Percentiles rank a stretch among this genome's conserved stretches.
Evolutionary conservation across 2,329 filamentous ascomycete species (phyloP).

Genomic region (Cryphonectria japonica): DNA sequence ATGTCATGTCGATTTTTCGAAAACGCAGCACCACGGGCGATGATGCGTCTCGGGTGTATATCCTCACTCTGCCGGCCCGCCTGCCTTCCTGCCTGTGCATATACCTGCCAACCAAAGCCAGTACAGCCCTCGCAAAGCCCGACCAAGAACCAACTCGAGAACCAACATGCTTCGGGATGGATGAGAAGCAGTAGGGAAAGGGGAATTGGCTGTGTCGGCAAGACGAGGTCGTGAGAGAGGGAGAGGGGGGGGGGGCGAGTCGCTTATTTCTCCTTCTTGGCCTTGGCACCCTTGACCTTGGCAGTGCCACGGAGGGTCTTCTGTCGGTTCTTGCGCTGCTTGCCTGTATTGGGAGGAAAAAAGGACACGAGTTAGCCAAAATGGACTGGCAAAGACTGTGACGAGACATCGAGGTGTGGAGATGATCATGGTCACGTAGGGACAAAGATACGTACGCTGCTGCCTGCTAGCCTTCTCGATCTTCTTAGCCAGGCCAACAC

Average conservation of each 20-base stretch:
- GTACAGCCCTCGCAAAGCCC: constrained; percentile 24
- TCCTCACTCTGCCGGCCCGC: constrained; percentile 19
- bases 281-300: constrained; percentile 94
- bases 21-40: constrained; percentile 19
- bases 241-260: constrained; percentile 36
- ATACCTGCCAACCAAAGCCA: constrained; percentile 25
- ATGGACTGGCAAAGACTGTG: too few species aligned
- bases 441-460: constrained; percentile 78
- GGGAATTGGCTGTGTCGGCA: constrained; percentile 17
- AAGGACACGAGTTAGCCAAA: constrained; percentile 24
- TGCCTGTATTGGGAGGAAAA: constrained; percentile 66
- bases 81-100: constrained; percentile 19
- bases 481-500: constrained; percentile 91
- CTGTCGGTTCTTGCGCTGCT: constrained; percentile 99
- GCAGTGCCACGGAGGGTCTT: constrained; percentile 98
- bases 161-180: constrained; percentile 22
- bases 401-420: background rate
- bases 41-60: constrained; percentile 14
- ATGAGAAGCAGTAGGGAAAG: constrained; percentile 10
- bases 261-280: constrained; percentile 91
- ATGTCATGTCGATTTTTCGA: constrained; percentile 23
- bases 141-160: constrained; percentile 26
- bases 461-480: constrained; percentile 97
- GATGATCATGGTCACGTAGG: background rate
- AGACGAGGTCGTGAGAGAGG: constrained; percentile 17